These are phyloP conservation scores for Akanthomyces dipterigenus DNA, from an alignment of 2,329 filamentous ascomycete species.

Conservation along the genomic window DNA sequence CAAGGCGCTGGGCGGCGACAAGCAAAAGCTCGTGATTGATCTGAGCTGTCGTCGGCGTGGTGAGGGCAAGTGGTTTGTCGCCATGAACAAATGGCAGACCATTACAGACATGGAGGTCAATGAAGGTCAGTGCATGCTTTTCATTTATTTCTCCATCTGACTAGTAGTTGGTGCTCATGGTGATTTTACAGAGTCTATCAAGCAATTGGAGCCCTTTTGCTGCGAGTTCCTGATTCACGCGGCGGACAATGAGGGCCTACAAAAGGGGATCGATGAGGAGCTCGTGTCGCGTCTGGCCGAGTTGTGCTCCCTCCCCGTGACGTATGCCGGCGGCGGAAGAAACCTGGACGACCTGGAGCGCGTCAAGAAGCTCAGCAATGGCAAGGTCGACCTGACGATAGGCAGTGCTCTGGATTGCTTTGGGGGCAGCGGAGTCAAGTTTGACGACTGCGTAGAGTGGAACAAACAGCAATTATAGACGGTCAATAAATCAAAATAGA, in stretches of 20 bases:
- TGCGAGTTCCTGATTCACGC: slow-evolving; percentile 96
- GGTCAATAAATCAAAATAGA: not conserved
- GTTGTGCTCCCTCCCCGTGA: slow-evolving; percentile 90
- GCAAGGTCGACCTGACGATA: slow-evolving; percentile 88
- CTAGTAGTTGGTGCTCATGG: not conserved
- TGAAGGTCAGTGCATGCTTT: slow-evolving; percentile 51
- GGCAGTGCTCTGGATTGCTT: slow-evolving; percentile 96
- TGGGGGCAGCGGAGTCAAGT: slow-evolving; percentile 77
- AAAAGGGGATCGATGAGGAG: slow-evolving; percentile 81
- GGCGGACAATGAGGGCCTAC: slow-evolving; percentile 91
- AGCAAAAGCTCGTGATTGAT: slow-evolving; percentile 82
- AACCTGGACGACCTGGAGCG: slow-evolving; percentile 74
- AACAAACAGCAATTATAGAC: slow-evolving; percentile 44
- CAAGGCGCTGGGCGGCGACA: slow-evolving; percentile 64
- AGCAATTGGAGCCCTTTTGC: slow-evolving; percentile 79
- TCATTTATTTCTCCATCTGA: not conserved
- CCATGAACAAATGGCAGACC: slow-evolving; percentile 98
- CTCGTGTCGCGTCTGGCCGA: slow-evolving; percentile 69
- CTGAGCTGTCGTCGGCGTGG: slow-evolving; percentile 78
- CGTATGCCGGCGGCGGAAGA: slow-evolving; percentile 91
- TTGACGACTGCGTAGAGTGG: slow-evolving; percentile 87
- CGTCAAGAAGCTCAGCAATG: slow-evolving; percentile 70
- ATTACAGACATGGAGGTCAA: slow-evolving; percentile 94
- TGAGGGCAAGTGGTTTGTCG: slow-evolving; percentile 79
- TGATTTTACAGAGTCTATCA: slow-evolving; percentile 61